Base-by-base conservation (phyloP, 2,329 filamentous ascomycete species). In the Lasiodiplodia citricola region DNA sequence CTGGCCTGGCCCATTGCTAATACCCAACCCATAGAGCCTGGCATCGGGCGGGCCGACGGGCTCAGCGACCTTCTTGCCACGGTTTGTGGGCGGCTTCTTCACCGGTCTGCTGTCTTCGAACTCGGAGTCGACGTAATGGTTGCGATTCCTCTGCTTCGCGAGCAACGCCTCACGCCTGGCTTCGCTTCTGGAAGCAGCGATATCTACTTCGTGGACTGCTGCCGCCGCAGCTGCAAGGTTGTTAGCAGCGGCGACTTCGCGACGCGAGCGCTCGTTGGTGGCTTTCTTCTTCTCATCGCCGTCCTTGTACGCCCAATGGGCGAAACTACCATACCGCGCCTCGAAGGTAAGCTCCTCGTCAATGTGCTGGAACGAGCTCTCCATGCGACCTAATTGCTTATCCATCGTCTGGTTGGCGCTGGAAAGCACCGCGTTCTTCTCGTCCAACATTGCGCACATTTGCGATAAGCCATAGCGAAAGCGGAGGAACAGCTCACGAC, bases 371-470 rank as follows among this genome's bases (percentile, higher is more conserved):
- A 92, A 97, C 38, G 96, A 91, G 73, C 92, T 91, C 77, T 97
- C 92, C 76, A 97, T 89, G 65, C 96, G 92, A 70, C 87, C 84
- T 44, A 97, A 86, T 76, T 97, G 94, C 76, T 92, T 92, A 72
- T 93, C 89, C 14, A 98, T 88, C 56, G 94, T 93, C 73, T 97
- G 92, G 75, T 95, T 96, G 67, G 96, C 95, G 18, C 95, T 96
- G 47, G 92, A 91, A 68, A 98, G 91, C 73, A 99, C 96, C 74
- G 97, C 94, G 73, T 97, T 97, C 82, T 99, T 99, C 82, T 99
- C 96, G 76, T 99, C 96, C 47, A 98, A 87, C 1, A 94, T 95
- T 58, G 93, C 89, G 55, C 98, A 88, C 85, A 98, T 92, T 74
- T 94, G 92, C 72, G 91, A 88, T 65, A 97, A 90, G 72, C 92